Evolutionary conservation across 148 eudicot genomes (phyloP).

Genomic region (Cornus suecica): DNA sequence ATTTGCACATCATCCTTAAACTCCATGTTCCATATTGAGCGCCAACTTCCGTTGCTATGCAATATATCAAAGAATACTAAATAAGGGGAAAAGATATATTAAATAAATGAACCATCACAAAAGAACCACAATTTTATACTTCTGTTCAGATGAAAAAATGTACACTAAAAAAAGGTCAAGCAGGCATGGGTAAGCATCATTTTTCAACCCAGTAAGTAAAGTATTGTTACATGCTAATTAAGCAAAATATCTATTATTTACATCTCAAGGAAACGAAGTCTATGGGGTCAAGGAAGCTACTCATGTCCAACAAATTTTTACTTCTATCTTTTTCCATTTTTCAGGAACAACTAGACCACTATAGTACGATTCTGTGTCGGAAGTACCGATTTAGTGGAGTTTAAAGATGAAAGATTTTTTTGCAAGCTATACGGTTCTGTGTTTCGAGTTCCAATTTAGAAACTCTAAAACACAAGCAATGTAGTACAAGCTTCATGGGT

Average conservation of each 20-base stretch:
- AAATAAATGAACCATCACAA: background rate
- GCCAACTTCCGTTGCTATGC: slow-evolving; percentile 93
- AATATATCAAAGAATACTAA: too few relatives aligned
- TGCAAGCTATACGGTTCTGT: background rate
- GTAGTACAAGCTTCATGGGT: background rate
- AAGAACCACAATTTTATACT: background rate
- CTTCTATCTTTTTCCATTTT: background rate
- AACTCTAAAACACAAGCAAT: slow-evolving; percentile 7
- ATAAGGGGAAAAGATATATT: background rate
- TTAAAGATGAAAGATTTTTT: too few relatives aligned
- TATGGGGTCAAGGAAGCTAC: background rate
- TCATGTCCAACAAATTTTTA: background rate
- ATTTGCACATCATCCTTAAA: slow-evolving; percentile 76
- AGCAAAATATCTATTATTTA: background rate
- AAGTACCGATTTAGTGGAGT: too few relatives aligned
- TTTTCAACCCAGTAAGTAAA: too few relatives aligned
- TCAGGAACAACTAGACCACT: background rate
- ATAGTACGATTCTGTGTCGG: too few relatives aligned
- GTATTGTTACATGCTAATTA: background rate
- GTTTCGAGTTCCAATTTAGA: background rate
- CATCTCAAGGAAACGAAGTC: background rate
- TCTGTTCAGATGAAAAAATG: background rate
- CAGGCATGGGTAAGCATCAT: background rate
- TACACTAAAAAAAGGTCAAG: background rate
- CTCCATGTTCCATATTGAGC: slow-evolving; percentile 82